Base-by-base conservation (phyloP, 2,329 filamentous ascomycete genomes). In the Ophiostoma perfectum region DNA sequence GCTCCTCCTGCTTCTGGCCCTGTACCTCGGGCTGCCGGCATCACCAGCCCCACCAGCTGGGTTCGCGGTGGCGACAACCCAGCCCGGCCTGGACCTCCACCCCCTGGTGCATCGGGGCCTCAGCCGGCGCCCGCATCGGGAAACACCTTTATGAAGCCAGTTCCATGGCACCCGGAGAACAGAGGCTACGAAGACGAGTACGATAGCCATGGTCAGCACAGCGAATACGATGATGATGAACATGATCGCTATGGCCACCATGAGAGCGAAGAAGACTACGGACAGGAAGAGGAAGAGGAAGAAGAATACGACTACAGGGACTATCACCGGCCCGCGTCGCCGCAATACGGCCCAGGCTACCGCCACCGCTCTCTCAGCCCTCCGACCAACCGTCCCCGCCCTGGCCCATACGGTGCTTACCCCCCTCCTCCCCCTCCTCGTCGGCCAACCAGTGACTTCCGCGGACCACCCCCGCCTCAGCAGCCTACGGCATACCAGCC, bases 401-500 rank as follows among this genome's bases (percentile, higher is more conserved):
- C 36, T 7, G 52, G 42, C 36, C 47, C 38, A 55, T 52, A 64
- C 16, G 63, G 18, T 18, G 41, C 47, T 11, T 65, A 66, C 39
- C 36, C 55, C 6, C n/a, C 60, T n/a, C 38, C 38, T 4, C 62
- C 63, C 6, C 38, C 39, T 42, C 39, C 58, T n/a, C 60, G 45
- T 11, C 67, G 67, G 5, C 67, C 63, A 38, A 9, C 42, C 18
- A 64, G 67, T 11, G 63, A 64, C 4, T 68, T 52, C 39, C 64
- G 64, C n/a, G 45, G 52, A 4, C 68, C 68, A 14, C 68, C 65
- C 6, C 47, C 65, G 14, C 64, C 64, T 11, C 64, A 66, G 49
- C 65, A 66, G 39, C 39, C 39, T 1, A n/a, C 16, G 27, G 38
- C 38, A 3, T 63, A 63, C 60, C 60, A 42, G 60, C 60, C n/a